Conservation (phyloP, 257 asterid genomes). For the Fraxinus anomala region DNA sequence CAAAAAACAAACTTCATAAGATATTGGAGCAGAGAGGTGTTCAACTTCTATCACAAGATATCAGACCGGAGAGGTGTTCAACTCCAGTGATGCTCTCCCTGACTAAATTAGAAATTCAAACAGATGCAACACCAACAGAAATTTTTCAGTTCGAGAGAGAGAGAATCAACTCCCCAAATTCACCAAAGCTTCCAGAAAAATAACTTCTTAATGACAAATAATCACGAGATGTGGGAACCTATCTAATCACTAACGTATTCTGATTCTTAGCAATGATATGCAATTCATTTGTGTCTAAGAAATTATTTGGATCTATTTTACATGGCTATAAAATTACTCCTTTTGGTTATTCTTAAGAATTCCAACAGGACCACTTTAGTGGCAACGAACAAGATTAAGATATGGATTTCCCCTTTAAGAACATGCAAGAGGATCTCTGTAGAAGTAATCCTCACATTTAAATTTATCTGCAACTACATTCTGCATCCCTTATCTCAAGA, state of each 20-base stretch:
- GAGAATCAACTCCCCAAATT: background rate
- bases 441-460: background rate
- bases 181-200: background rate
- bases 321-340: background rate
- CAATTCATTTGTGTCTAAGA: background rate
- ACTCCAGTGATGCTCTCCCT: background rate
- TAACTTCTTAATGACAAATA: constrained; percentile 6
- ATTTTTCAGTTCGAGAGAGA: background rate
- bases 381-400: background rate
- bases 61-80: background rate
- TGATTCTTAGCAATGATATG: background rate
- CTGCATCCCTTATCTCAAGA: background rate
- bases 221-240: background rate
- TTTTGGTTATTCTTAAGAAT: background rate
- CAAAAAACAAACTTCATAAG: constrained; percentile 11
- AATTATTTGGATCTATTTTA: background rate
- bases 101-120: too few species aligned
- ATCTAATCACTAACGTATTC: background rate
- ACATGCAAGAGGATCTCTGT: background rate
- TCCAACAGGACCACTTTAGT: background rate
- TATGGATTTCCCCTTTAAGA: background rate
- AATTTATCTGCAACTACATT: background rate
- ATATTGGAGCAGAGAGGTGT: constrained; percentile 8
- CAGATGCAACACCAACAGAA: background rate
- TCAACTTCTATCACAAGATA: constrained; percentile 17